Evolutionary conservation across 1,139 yeast genomes (phyloP), one percentile per base, ranked within the genome.

Genomic region (Yamadazyma sp.): DNA sequence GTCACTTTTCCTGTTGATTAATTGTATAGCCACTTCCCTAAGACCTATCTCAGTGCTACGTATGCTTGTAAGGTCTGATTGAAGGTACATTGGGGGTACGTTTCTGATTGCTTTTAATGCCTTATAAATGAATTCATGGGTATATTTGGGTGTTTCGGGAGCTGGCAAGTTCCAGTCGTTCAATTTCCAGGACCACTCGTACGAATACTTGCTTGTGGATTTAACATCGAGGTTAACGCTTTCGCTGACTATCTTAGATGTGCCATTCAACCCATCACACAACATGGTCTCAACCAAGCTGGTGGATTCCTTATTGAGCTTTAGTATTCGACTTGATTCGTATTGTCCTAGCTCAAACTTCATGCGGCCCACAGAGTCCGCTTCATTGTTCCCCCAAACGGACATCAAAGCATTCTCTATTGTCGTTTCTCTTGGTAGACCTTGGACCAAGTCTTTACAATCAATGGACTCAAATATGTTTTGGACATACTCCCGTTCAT

Each of bases 141-240:
- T 73, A 3, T 59, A 56, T 0, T 35, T 33, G 0, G 72, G 54
- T 0, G 42, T 43, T 2, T 48, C 50, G 0, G 76, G 64, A 2
- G 53, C 50, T 0, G 92, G 86, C 4, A 82, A 42, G 40, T 81
- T 83, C 95, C 95, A 87, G 36, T 74, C 70, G 38, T 71, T 75
- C 27, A 86, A 59, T 52, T 82, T 83, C 95, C 95, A 86, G 0
- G 81, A 73, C 73, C 83, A 75, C 37, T 76, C 73, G 44, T 54
- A 66, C 3, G 33, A 31, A 25, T 35, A n/a, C 25, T 44, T 38
- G 4, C 39, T 7, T 6, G 24, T 26, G 6, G 25, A 31, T 8
- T 37, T 37, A 12, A 54, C 56, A n/a, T 12, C 28, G 1, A 28
- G 11, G 12, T 25, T 6, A 7, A 13, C 20, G 12, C 34, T 40